Base-by-base conservation (phyloP, 2,329 filamentous ascomycete genomes). In the Sporothrix brasiliensis region DNA sequence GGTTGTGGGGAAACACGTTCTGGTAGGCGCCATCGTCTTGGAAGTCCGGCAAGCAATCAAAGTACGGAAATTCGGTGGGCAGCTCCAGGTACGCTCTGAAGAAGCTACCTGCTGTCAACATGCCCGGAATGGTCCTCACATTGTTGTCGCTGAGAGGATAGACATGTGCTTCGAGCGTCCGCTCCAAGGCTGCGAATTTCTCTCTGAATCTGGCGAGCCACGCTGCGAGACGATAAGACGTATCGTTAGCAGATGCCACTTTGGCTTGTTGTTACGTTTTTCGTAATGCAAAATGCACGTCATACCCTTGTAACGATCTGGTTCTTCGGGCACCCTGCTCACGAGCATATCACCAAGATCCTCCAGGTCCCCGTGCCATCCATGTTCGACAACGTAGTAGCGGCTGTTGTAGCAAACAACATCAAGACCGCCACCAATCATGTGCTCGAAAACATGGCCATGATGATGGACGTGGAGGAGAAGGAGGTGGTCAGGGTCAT, bases 371-470 rank as follows among this genome's bases (percentile, higher is more conserved):
- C 50, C 56, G 50, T 54, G 21, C 21, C 34, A n/a, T 4, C 7
- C n/a, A 30, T 53, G 14, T 30, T 71, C 34, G 27, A 11, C 39
- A 3, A 69, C n/a, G 44, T 69, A 69, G 44, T 71, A 71, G 27
- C 70, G 67, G 9, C n/a, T 19, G 10, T 56, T 50, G 21, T 52
- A 60, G 44, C 70, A 50, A 9, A 69, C 27, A 14, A 69, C 24
- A 1, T 61, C 14, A 0, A 69, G 67, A 16, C 58, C 56, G 27
- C 53, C 53, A 56, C 53, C 24, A 34, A 3, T 13, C 50, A 53
- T 6, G 41, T 47, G 41, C 2, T 2, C 11, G 41, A 47, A 47
- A 16, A 13, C 41, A 16, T 47, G 41, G 11, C 3, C 11, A 11
- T 47, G 34, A 34, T 34, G 7, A 34, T 34, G 34, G 34, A 34